phyloP scores from a whole-genome alignment of 441 rosid genomes.

The Geranium incanum region DNA sequence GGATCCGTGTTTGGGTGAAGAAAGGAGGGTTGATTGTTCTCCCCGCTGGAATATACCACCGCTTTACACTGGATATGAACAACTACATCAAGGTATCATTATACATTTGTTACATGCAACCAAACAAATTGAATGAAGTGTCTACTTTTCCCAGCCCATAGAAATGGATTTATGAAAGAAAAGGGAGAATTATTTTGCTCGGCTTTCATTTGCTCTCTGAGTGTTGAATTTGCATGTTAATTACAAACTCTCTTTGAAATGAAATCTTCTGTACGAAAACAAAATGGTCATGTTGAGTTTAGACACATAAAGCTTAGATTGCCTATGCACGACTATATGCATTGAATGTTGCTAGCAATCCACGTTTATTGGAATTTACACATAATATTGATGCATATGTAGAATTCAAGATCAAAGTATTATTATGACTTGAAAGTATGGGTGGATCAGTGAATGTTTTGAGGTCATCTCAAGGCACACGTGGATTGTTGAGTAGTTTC shows the following conservation, averaged over 20 bases:
- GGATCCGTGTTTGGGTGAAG: conserved; percentile 81
- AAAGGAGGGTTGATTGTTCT: conserved; percentile 83
- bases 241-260: neutral
- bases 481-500: no score
- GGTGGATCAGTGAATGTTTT: neutral
- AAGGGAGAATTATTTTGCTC: neutral
- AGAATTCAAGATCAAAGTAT: neutral
- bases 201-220: neutral
- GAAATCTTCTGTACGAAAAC: neutral
- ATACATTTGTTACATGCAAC: neutral
- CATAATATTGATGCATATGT: neutral
- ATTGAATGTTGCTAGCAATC: neutral
- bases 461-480: neutral
- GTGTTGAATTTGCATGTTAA: neutral
- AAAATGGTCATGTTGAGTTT: neutral
- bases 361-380: neutral
- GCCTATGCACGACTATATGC: neutral
- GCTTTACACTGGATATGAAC: conserved; percentile 68
- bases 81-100: conserved; percentile 74
- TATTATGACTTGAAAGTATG: neutral
- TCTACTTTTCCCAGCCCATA: neutral
- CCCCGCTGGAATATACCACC: conserved; percentile 92
- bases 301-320: neutral
- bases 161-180: no score
- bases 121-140: neutral